These are phyloP conservation scores for Exophiala alcalophila DNA, from an alignment of 2,329 filamentous ascomycete species.

Conservation along the genomic window DNA sequence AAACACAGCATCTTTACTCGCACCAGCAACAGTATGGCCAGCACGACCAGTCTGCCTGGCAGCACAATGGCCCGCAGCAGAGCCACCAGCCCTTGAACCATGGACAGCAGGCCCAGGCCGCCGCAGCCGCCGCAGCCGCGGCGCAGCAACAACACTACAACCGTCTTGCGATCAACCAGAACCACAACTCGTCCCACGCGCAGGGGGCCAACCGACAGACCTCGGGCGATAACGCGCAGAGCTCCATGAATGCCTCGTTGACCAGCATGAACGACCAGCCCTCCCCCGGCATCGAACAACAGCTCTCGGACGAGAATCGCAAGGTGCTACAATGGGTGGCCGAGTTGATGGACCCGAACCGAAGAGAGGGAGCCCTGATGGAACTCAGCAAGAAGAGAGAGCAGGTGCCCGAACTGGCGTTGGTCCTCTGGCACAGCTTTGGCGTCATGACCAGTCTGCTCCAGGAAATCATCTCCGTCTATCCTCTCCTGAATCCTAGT, in stretches of 20 bases:
- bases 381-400: constrained; percentile 98
- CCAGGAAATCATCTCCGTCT: constrained; percentile 98
- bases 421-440: constrained; percentile 98
- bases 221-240: constrained; percentile 25
- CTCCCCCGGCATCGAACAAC: constrained; percentile 54
- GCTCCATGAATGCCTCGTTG: constrained; percentile 19
- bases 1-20: constrained; percentile 61
- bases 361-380: constrained; percentile 83
- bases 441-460: constrained; percentile 99
- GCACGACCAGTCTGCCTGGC: constrained; percentile 46
- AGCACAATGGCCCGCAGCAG: constrained; percentile 41
- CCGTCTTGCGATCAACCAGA: constrained; percentile 66
- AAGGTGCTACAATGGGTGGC: constrained; percentile 91
- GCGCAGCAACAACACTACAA: constrained; percentile 61
- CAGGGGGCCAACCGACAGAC: constrained; percentile 22
- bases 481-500: constrained; percentile 91
- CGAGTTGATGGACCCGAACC: constrained; percentile 81
- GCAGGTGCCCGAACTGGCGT: constrained; percentile 90
- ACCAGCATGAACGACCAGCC: constrained; percentile 26
- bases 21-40: constrained; percentile 56
- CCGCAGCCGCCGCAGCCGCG: constrained; percentile 42
- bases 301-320: constrained; percentile 82
- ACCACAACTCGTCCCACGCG: constrained; percentile 39
- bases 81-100: constrained; percentile 37
- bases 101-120: constrained; percentile 41